Evolutionary conservation across 306 rosid species (phyloP), one percentile per base, ranked within the genome.

Genomic region (Biancaea sappan): DNA sequence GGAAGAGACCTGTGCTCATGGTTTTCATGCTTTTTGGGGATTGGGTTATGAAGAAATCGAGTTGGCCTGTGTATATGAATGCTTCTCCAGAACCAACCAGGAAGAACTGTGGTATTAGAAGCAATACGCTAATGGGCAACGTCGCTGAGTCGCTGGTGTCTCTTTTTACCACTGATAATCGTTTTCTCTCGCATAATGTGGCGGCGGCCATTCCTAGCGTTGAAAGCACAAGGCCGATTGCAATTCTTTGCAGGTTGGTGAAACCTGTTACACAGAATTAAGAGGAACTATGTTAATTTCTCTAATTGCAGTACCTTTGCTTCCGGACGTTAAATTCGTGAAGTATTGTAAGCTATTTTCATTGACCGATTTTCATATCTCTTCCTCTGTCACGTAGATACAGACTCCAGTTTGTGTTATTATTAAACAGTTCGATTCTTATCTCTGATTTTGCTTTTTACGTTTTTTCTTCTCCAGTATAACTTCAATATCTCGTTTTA

Each of bases 11-110:
- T 0, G 98, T 94, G 88, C 98, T 94, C 97, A 94, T 89, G 21
- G 97, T 86, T 81, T 91, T 94, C 98, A 94, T 91, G 43, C 97
- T 92, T 75, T 91, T 91, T 16, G 98, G 98, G 11, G 98, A 91
- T 62, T 81, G 87, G 12, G 97, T 91, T 85, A 94, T 91, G 89
- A 91, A 94, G 85, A 91, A 94, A 85, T 89, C 98, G 10, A 94
- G 96, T 60, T 94, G 98, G 67, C 98, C 98, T 0, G 98, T 88
- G 86, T 94, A 94, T 65, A 94, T 94, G 92, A 94, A 94, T 48
- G 93, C 98, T 82, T 94, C 98, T 16, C 96, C 97, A 14, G 98
- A 76, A 44, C 97, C 98, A 54, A 94, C 94, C 76, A 94, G 74
- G 71, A 91, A 83, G 81, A 88, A 94, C 8, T 94, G 98, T 73